Evolutionary conservation across 495 filamentous ascomycete species (phyloP).

Genomic region (Hypoxylon lienhwacheense): DNA sequence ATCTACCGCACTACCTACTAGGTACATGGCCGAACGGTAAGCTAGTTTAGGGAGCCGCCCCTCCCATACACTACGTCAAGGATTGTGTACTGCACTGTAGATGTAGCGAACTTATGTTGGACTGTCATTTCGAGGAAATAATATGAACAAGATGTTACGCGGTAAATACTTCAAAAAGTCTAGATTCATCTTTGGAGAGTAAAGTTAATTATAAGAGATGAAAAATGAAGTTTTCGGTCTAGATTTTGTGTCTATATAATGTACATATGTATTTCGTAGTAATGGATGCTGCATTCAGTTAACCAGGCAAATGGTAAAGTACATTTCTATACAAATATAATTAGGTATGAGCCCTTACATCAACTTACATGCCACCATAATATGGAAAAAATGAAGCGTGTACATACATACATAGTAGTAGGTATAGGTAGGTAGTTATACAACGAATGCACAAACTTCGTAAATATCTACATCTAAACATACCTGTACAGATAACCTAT

Average conservation of each 20-base stretch:
- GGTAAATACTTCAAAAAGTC: background rate
- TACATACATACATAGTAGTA: no score
- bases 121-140: no score
- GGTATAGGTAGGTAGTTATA: no score
- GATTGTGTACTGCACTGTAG: background rate
- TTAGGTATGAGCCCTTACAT: background rate
- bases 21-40: slow-evolving; percentile 18
- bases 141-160: no score
- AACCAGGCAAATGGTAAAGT: no score
- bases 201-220: slow-evolving; percentile 10
- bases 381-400: slow-evolving; percentile 12
- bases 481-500: no score
- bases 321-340: background rate
- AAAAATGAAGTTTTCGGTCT: slow-evolving; percentile 16
- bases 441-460: no score
- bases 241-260: slow-evolving; percentile 18
- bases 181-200: slow-evolving; percentile 8
- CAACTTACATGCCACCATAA: slow-evolving; percentile 1
- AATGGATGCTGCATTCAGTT: no score
- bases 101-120: background rate
- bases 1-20: slow-evolving; percentile 26
- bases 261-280: background rate
- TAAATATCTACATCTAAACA: no score
- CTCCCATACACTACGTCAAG: background rate
- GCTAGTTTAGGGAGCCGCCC: slow-evolving; percentile 19